Evolutionary conservation across 108 stramenopile genomes (phyloP).

Genomic region (Hondaea fermentalgiana): DNA sequence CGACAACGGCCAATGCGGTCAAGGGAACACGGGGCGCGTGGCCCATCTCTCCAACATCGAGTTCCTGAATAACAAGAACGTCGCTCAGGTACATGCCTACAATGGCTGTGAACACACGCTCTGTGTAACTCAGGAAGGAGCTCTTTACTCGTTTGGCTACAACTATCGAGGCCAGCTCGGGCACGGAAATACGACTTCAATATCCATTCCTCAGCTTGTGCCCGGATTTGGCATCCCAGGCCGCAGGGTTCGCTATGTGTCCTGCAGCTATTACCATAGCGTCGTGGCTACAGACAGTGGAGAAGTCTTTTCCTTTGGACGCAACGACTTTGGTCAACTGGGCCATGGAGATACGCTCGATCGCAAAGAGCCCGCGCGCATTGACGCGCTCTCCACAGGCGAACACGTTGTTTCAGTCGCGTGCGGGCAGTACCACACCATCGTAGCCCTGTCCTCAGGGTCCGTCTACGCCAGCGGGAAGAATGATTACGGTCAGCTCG

Average conservation of each 20-base stretch:
- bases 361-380: conserved; percentile 31
- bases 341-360: conserved; percentile 45
- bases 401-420: conserved; percentile 24
- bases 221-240: conserved; percentile 27
- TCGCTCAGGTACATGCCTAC: conserved; percentile 40
- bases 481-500: conserved; percentile 57
- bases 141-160: conserved; percentile 44
- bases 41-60: conserved; percentile 21
- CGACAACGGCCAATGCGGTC: conserved; percentile 57
- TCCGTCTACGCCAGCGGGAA: conserved; percentile 45
- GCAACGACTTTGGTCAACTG: conserved; percentile 55
- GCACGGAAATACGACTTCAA: conserved; percentile 29
- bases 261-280: conserved; percentile 51
- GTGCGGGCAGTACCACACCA: conserved; percentile 53
- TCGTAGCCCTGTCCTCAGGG: conserved; percentile 30
- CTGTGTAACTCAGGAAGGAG: conserved; percentile 35
- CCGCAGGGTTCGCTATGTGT: conserved; percentile 12
- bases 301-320: conserved; percentile 45
- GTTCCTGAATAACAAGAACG: conserved; percentile 19
- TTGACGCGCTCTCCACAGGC: background rate
- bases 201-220: conserved; percentile 36
- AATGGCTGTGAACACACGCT: conserved; percentile 56
- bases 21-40: conserved; percentile 42
- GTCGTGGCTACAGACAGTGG: conserved; percentile 36
- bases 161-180: conserved; percentile 51